Base-by-base conservation (phyloP, 352 stramenopile species). In the Phytophthora cactorum region DNA sequence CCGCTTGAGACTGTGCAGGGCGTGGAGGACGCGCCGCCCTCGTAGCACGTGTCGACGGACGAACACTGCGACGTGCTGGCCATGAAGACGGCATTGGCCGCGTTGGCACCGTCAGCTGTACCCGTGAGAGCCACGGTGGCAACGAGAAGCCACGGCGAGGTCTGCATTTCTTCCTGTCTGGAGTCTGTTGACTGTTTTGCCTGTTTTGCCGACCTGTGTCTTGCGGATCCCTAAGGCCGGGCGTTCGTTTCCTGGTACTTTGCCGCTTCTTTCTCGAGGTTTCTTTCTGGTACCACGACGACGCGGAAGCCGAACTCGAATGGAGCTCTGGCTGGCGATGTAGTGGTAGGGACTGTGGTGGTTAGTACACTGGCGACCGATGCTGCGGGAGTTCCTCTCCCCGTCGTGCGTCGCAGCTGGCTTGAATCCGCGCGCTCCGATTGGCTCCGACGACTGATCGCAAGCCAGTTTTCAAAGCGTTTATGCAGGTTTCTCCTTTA, bases 31-130 rank as follows among this genome's bases (percentile, higher is more conserved):
- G 55, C 58, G 14, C 70, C 74, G 2, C 74, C 74, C 46, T 68
- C 52, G 52, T 79, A 75, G 53, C 74, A 82, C 17, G 57, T 71
- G 6, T 32, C 38, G 12, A 82, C 28, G 6, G 70, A 65, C 22
- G 59, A 51, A 27, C 74, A 81, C 39, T 78, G 62, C 28, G 66
- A 57, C 9, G 63, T 75, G 36, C 62, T 75, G 15, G 62, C 59
- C 6, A 51, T 56, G 36, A 72, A 56, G 36, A 45, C 66, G 9
- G 65, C 50, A 14, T 32, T 36, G 9, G 34, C 38, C 3, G 31
- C 46, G n/a, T 59, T n/a, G 28, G 32, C 28, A n/a, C 43, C 31
- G 49, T 5, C 51, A 36, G 63, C 38, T 61, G 55, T 41, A 70
- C 61, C 47, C 27, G 51, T 38, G 28, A 71, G 15, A n/a, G 57